Base-by-base conservation (phyloP, 345 rosid species). In the Schrenkiella parvula region DNA sequence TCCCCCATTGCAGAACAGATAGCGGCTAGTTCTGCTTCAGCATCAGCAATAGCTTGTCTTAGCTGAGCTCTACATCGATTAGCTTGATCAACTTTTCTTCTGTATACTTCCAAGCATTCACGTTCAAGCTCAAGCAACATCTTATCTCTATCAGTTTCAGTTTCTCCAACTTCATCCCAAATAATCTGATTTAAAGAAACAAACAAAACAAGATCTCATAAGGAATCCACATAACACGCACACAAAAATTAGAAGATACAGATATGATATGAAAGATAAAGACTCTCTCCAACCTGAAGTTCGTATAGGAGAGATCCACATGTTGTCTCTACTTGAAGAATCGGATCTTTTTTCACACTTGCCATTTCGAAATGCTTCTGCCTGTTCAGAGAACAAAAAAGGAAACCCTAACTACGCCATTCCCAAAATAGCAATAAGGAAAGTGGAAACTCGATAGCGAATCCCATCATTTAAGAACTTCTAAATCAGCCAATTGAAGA, bases 161-260 rank as follows among this genome's bases (percentile, higher is more conserved):
- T 64, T 82, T 95, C 99, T 42, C 99, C 99, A 56, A 95, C 91
- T 82, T 95, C 99, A 82, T 89, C 88, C 99, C 99, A 95, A 35
- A 91, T 95, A 37, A 89, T 86, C 99, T 95, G 64, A 73, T 43
- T 22, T 28, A 3, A n/a, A 47, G 2, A 28, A 64, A 48, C 2
- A 38, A 65, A 42, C 6, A 63, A 28, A 32, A 51, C 13, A 19
- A 59, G 9, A 57, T 32, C 34, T 8, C 23, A 31, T 18, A 3
- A 39, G 1, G 1, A 23, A 26, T 57, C 9, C 14, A 3, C n/a
- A n/a, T n/a, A n/a, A n/a, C n/a, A n/a, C n/a, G n/a, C n/a, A n/a
- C n/a, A 8, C 11, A 4, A 25, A 55, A 19, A n/a, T 3, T 21
- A 12, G 41, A 38, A 52, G 56, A 70, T 10, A 37, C 3, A 59